A percentile compares a stretch with the other conserved stretches of the same genome.
Conservation (phyloP, 2,329 filamentous ascomycete genomes). For the Colletotrichum sp. region DNA sequence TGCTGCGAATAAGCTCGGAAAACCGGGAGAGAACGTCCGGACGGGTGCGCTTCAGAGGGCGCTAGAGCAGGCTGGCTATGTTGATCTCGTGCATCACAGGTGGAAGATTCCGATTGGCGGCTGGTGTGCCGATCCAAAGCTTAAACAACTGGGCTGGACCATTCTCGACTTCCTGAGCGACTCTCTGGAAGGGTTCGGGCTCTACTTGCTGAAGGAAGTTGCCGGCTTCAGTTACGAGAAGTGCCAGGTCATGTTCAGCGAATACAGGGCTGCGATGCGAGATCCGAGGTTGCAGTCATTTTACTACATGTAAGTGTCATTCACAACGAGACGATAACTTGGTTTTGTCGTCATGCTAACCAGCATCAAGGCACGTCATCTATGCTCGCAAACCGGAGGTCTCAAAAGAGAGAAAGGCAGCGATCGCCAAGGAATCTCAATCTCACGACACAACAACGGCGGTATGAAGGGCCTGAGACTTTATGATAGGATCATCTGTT, state of each 20-base stretch:
- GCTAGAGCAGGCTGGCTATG: conserved; percentile 28
- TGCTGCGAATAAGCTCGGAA: conserved; percentile 33
- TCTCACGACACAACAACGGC: background rate
- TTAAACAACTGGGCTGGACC: conserved; percentile 19
- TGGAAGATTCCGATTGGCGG: conserved; percentile 21
- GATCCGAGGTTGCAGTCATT: background rate
- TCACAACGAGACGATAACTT: background rate
- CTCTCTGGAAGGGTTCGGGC: conserved; percentile 30
- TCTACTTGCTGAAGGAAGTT: conserved; percentile 30
- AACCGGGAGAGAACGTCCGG: conserved; percentile 31
- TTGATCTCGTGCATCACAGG: conserved; percentile 11
- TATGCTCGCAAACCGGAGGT: background rate
- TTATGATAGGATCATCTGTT: background rate
- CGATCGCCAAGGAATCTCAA: too few species aligned
- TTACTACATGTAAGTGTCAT: background rate
- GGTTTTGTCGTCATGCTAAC: background rate
- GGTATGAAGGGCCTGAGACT: background rate
- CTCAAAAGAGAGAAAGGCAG: background rate
- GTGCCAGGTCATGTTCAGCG: conserved; percentile 23
- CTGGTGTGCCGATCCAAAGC: conserved; percentile 18
- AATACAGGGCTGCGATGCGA: conserved; percentile 22
- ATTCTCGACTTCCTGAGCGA: conserved; percentile 26
- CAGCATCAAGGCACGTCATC: background rate
- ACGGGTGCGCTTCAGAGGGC: conserved; percentile 20
- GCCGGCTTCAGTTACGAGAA: conserved; percentile 31